These are phyloP conservation scores for Fusarium mexicanum DNA, from an alignment of 2,329 filamentous ascomycete genomes.

Conservation along the genomic window DNA sequence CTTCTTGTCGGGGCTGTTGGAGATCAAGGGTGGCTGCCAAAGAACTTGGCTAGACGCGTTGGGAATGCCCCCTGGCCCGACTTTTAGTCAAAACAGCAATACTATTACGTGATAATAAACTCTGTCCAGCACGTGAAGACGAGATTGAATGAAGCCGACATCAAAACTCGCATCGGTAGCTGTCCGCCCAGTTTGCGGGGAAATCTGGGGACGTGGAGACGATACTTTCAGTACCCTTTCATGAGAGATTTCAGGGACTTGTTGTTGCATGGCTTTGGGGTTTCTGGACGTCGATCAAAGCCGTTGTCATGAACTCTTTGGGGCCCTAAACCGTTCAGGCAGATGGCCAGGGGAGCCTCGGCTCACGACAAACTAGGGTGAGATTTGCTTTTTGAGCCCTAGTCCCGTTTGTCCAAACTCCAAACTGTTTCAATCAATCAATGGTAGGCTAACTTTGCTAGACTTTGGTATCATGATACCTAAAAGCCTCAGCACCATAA, in stretches of 20 bases:
- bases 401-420: slow-evolving; percentile 2
- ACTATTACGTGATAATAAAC: slow-evolving; percentile 43
- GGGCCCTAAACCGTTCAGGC: slow-evolving; percentile 4
- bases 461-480: background rate
- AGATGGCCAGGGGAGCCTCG: slow-evolving; percentile 16
- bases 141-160: slow-evolving; percentile 20
- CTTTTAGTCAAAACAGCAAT: slow-evolving; percentile 39
- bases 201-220: slow-evolving; percentile 41
- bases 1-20: slow-evolving; percentile 32
- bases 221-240: slow-evolving; percentile 5
- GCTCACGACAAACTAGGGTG: slow-evolving; percentile 8
- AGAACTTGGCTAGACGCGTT: slow-evolving; percentile 25
- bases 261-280: slow-evolving; percentile 3
- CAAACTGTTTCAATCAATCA: background rate
- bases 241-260: slow-evolving; percentile 18
- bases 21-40: slow-evolving; percentile 35
- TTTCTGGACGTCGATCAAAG: slow-evolving; percentile 14
- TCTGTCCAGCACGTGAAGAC: slow-evolving; percentile 32
- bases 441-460: background rate
- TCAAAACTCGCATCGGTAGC: slow-evolving; percentile 17
- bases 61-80: slow-evolving; percentile 21
- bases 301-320: slow-evolving; percentile 19
- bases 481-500: background rate
- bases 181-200: slow-evolving; percentile 38
- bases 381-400: slow-evolving; percentile 26